phyloP scores from a whole-genome alignment of 2,329 filamentous ascomycete genomes.

The Sporothrix schenckii region DNA sequence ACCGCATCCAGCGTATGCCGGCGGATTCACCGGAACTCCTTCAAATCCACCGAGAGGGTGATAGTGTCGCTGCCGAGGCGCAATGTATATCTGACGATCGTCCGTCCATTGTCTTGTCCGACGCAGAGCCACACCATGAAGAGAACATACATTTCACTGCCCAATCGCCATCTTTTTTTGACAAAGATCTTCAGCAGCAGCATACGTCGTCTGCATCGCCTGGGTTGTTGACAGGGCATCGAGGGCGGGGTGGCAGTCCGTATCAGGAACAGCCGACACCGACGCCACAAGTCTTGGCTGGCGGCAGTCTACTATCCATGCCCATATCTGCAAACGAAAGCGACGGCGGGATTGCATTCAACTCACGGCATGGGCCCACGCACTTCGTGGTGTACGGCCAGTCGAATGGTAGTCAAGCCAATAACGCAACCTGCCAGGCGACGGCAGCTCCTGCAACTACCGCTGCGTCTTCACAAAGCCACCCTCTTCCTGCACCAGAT shows the following conservation, averaged over 20 bases:
- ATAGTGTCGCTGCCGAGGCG: not conserved
- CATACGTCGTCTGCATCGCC: not conserved
- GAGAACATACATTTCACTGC: not conserved
- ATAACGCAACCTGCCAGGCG: not conserved
- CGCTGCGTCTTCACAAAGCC: not conserved
- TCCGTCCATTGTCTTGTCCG: not conserved
- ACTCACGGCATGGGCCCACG: not conserved
- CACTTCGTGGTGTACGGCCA: not conserved
- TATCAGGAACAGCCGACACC: not conserved
- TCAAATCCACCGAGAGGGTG: not conserved
- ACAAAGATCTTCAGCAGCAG: not conserved
- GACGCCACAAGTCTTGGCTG: not conserved
- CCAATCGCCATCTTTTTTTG: not conserved
- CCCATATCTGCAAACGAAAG: not conserved
- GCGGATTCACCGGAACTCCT: constrained; percentile 29
- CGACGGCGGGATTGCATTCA: not conserved
- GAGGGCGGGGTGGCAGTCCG: not conserved
- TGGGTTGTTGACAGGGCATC: not conserved
- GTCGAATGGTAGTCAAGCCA: not conserved
- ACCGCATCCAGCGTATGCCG: constrained; percentile 44
- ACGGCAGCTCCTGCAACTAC: not conserved
- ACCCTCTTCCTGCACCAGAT: constrained; percentile 42
- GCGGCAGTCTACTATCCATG: constrained; percentile 20
- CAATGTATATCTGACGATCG: not conserved
- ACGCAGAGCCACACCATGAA: not conserved